Conservation (phyloP, 768 basidiomycete genomes). For the Lepiota brunneoincarnata region DNA sequence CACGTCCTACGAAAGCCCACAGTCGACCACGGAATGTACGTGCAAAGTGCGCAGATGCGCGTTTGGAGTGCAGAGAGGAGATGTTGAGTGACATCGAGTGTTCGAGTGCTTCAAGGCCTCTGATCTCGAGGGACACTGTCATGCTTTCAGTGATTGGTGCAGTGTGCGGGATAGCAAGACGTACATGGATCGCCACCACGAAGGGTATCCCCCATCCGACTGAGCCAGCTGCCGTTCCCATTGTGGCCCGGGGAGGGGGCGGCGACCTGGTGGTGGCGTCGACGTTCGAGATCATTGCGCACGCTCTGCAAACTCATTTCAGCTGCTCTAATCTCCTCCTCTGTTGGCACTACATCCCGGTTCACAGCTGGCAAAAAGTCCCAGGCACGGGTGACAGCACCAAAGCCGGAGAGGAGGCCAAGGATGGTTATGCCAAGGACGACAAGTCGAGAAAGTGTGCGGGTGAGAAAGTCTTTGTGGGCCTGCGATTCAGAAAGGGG, state of each 20-base stretch:
- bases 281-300: constrained; percentile 49
- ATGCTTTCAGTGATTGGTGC: neutral
- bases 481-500: constrained; percentile 58
- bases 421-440: constrained; percentile 78
- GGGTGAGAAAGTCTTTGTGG: constrained; percentile 38
- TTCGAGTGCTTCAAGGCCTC: constrained; percentile 65
- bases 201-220: constrained; percentile 48
- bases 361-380: constrained; percentile 44
- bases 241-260: constrained; percentile 6
- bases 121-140: constrained; percentile 53
- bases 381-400: constrained; percentile 70
- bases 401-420: constrained; percentile 79
- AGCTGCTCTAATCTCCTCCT: constrained; percentile 50
- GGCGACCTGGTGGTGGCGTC: constrained; percentile 13
- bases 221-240: constrained; percentile 35
- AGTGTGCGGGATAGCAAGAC: constrained; percentile 14
- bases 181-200: constrained; percentile 41
- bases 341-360: constrained; percentile 36
- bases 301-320: constrained; percentile 60
- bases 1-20: constrained; percentile 40
- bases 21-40: constrained; percentile 54
- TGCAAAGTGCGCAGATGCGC: constrained; percentile 46
- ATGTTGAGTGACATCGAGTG: constrained; percentile 63
- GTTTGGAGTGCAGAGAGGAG: constrained; percentile 45
- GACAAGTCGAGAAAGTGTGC: constrained; percentile 59